phyloP scores from a whole-genome alignment of 108 stramenopile species.

The Cyclotella atomus region DNA sequence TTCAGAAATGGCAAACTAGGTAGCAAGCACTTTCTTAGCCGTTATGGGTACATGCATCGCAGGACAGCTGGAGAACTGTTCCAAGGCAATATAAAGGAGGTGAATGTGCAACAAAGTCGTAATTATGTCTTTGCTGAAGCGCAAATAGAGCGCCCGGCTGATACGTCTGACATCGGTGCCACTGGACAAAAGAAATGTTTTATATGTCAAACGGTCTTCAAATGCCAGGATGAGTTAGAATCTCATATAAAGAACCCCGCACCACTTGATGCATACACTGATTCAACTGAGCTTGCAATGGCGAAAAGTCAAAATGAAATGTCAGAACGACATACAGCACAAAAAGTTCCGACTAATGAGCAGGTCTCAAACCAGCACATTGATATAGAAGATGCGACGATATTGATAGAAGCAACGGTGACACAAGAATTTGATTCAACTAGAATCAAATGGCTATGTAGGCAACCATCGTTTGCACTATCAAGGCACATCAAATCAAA shows the following conservation, averaged over 20 bases:
- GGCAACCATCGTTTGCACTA: constrained; percentile 41
- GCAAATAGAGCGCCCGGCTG: neutral
- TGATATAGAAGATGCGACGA: constrained; percentile 22
- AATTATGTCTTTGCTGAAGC: constrained; percentile 56
- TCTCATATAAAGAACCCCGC: constrained; percentile 51
- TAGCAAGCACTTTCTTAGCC: constrained; percentile 54
- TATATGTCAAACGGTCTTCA: constrained; percentile 52
- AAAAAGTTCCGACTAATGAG: neutral
- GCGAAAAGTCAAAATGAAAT: neutral
- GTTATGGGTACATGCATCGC: constrained; percentile 76
- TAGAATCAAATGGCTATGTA: constrained; percentile 55
- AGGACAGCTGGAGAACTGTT: constrained; percentile 66
- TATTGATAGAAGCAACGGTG: constrained; percentile 27
- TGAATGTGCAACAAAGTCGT: constrained; percentile 57
- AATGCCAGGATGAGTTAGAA: constrained; percentile 19
- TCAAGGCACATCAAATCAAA: constrained; percentile 44
- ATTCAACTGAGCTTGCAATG: neutral
- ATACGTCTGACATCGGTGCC: neutral
- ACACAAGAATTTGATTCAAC: constrained; percentile 36
- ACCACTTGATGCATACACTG: constrained; percentile 29
- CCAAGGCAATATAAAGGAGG: constrained; percentile 47
- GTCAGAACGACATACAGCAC: neutral
- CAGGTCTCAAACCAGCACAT: neutral
- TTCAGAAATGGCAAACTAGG: constrained; percentile 73
- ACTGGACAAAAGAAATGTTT: constrained; percentile 36